Evolutionary conservation across 2,329 filamentous ascomycete genomes (phyloP), one percentile per base, ranked within the genome.

Genomic region (Aaosphaeria arxii): DNA sequence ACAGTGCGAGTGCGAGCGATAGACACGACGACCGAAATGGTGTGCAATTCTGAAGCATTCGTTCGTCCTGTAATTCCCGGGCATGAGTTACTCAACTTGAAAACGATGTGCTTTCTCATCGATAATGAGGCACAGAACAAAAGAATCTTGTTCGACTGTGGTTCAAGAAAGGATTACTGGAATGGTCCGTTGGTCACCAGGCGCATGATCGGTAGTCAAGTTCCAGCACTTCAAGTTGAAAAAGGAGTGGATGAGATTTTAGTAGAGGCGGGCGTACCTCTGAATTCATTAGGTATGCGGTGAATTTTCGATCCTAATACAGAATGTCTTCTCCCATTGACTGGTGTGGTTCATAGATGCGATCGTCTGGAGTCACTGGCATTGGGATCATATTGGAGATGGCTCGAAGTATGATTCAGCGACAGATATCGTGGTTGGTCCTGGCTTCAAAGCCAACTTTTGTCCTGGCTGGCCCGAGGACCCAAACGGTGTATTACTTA

Each of bases 331-430:
- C 17, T 24, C 17, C 17, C 17, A 24, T 24, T 24, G 17, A 24
- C 17, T 24, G 17, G 17, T 24, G 17, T 24, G 17, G 17, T 24
- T 24, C 17, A 13, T 11, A 36, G 33, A 9, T 36, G 33, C 33
- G 13, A 36, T 36, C 13, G 33, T 36, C 9, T 24, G 17, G 17
- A 48, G 47, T 35, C 49, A 51, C 35, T 6, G 13, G 6, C 49
- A 51, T 40, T 48, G 67, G 56, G 78, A 82, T 53, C 79, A 82
- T 46, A 74, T 71, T 7, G 80, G 78, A 0, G 71, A 80, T 45
- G 66, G 71, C 0, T 69, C 71, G 0, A 62, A 56, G 0, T 81
- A 81, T 42, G 74, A 76, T 0, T 1, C 54, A 1, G 62, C 57
- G 1, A 78, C 76, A 2, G 66, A 74, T 11, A 54, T 82, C 0